Conservation (phyloP, 2,329 filamentous ascomycete genomes). For the Penicillium sp. region DNA sequence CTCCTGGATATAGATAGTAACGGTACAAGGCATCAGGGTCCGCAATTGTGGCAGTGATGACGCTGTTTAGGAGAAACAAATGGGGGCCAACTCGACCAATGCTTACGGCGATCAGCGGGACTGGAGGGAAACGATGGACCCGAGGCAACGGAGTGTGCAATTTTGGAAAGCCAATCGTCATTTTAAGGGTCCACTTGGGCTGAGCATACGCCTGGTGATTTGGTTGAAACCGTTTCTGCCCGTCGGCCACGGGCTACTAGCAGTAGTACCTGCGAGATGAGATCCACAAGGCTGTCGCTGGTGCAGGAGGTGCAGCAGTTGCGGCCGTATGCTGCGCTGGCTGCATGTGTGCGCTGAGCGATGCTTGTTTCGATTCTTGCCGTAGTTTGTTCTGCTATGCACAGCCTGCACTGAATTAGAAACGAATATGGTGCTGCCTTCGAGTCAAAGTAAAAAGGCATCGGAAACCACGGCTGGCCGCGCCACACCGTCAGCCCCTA, state of each 20-base stretch:
- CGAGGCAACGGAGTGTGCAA: neutral
- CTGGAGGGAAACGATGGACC: slow-evolving; percentile 1
- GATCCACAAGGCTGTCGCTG: slow-evolving; percentile 9
- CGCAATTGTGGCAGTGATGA: slow-evolving; percentile 19
- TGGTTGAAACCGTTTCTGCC: slow-evolving; percentile 5
- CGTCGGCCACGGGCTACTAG: neutral
- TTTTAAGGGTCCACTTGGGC: slow-evolving; percentile 12
- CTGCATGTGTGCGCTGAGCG: no score
- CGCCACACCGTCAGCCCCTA: slow-evolving; percentile 6
- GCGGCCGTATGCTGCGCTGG: neutral
- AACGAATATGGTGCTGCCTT: slow-evolving; percentile 15
- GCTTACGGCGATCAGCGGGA: slow-evolving; percentile 14
- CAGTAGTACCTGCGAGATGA: neutral
- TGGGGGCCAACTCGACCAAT: slow-evolving; percentile 9
- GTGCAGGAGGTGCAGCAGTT: slow-evolving; percentile 1
- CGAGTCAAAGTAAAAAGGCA: neutral
- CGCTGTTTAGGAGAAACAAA: slow-evolving; percentile 3
- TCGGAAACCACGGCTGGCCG: slow-evolving; percentile 10
- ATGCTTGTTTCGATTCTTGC: no score
- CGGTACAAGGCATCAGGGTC: neutral
- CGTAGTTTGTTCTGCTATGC: neutral
- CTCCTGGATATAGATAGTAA: slow-evolving; percentile 18
- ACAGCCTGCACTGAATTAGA: slow-evolving; percentile 15
- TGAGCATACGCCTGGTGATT: neutral
- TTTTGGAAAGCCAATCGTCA: slow-evolving; percentile 17